Evolutionary conservation across 1,139 yeast species (phyloP).

Genomic region (Yamadazyma atmosphaerica): DNA sequence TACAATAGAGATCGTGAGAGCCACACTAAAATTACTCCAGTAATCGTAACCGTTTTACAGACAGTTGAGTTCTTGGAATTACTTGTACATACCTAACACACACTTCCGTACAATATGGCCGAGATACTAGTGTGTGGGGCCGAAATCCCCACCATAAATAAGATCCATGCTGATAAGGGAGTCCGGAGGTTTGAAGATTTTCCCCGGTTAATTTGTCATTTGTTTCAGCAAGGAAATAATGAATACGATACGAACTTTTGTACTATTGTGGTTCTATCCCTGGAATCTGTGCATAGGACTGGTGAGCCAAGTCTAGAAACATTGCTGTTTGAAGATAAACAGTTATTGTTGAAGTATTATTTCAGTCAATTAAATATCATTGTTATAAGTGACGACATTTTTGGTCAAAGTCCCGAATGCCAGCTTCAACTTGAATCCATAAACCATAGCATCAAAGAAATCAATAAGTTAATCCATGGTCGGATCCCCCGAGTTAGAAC

Average conservation of each 20-base stretch:
- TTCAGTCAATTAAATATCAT: conserved; percentile 46
- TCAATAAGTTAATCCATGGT: conserved; percentile 27
- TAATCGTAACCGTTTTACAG: neutral
- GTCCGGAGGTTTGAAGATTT: conserved; percentile 3
- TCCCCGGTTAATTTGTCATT: conserved; percentile 19
- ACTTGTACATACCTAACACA: neutral
- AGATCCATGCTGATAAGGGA: neutral
- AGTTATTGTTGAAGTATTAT: conserved; percentile 34
- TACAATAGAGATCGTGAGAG: no score
- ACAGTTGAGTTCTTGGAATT: neutral
- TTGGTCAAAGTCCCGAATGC: conserved; percentile 16
- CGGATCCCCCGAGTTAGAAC: conserved; percentile 52
- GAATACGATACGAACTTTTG: conserved; percentile 39
- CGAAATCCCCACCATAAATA: neutral
- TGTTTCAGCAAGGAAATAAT: conserved; percentile 35
- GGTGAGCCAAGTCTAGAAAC: conserved; percentile 17
- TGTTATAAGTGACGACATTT: conserved; percentile 23
- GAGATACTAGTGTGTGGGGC: conserved; percentile 8
- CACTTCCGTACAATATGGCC: conserved; percentile 7
- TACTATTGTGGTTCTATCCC: conserved; percentile 32
- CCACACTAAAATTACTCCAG: no score
- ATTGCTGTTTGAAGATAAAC: conserved; percentile 27
- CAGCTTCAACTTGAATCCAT: conserved; percentile 15
- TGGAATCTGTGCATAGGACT: conserved; percentile 6
- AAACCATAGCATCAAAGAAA: conserved; percentile 28